phyloP scores from a whole-genome alignment of 2,329 filamentous ascomycete genomes.

The Orbilia blumenaviensis region DNA sequence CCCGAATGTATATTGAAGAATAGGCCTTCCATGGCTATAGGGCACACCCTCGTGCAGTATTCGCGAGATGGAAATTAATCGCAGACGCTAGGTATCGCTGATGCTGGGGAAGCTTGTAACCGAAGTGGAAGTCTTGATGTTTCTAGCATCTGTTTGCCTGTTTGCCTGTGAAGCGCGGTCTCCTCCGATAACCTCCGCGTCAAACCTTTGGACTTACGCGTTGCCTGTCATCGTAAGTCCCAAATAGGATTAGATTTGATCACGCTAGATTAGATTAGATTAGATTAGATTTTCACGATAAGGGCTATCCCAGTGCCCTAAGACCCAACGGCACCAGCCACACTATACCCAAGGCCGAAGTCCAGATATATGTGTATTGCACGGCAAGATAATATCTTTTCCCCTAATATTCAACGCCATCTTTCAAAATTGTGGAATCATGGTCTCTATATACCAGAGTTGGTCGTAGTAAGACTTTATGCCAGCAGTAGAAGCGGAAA shows the following conservation, averaged over 20 bases:
- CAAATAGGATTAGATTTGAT: conserved; percentile 8
- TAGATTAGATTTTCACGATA: conserved; percentile 35
- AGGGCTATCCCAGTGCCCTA: conserved; percentile 38
- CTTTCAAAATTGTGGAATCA: too few relatives aligned
- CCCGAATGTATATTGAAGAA: conserved; percentile 95
- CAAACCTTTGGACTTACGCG: background rate
- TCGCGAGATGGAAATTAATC: background rate
- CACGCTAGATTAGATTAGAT: background rate
- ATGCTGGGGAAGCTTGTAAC: background rate
- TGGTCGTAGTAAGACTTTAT: too few relatives aligned
- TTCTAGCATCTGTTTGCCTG: background rate
- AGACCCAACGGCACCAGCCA: background rate
- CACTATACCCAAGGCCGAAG: too few relatives aligned
- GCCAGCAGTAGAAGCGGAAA: background rate
- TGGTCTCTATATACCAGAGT: too few relatives aligned
- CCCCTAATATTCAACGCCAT: too few relatives aligned
- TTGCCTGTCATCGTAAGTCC: background rate
- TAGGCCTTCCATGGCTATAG: conserved; percentile 80
- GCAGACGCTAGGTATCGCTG: too few relatives aligned
- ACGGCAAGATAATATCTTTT: too few relatives aligned
- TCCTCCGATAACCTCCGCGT: conserved; percentile 9
- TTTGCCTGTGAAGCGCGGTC: background rate
- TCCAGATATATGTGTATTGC: too few relatives aligned
- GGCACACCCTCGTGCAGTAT: background rate
- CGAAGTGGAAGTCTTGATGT: background rate